These are phyloP conservation scores for Salix suchowensis DNA, from an alignment of 345 rosid genomes.

Conservation along the genomic window DNA sequence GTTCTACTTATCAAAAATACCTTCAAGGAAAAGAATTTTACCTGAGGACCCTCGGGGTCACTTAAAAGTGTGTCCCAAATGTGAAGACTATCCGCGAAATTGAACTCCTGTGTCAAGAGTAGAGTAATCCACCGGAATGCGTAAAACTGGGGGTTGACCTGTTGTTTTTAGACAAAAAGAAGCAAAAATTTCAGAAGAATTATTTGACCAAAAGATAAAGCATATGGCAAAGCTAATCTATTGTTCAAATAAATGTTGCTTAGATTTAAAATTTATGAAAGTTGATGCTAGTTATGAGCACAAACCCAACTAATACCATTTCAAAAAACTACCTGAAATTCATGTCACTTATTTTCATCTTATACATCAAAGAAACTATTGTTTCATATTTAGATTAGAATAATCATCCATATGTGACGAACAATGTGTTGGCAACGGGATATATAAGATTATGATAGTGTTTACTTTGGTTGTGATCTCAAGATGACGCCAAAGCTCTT, in stretches of 20 bases:
- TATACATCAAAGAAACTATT: background rate
- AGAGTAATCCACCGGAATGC: constrained; percentile 99
- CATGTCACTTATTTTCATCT: background rate
- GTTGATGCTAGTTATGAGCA: background rate
- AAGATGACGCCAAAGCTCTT: constrained; percentile 98
- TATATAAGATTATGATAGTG: background rate
- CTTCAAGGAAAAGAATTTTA: constrained; percentile 18
- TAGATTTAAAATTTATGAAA: background rate
- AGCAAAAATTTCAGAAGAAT: background rate
- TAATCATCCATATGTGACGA: background rate
- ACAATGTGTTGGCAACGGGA: background rate
- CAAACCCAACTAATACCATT: background rate
- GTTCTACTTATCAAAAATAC: background rate
- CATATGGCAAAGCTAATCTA: background rate
- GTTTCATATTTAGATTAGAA: background rate
- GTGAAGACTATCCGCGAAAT: constrained; percentile 83
- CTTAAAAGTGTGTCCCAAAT: constrained; percentile 95
- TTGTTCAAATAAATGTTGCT: background rate
- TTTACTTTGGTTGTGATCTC: constrained; percentile 92
- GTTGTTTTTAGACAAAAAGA: constrained; percentile 27
- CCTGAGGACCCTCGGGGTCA: constrained; percentile 95
- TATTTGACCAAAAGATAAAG: background rate
- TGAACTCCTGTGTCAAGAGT: constrained; percentile 90
- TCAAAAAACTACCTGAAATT: background rate
- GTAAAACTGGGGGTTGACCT: constrained; percentile 95